Evolutionary conservation across 2,329 filamentous ascomycete species (phyloP).

Genomic region (Myriosclerotinia duriaeana): DNA sequence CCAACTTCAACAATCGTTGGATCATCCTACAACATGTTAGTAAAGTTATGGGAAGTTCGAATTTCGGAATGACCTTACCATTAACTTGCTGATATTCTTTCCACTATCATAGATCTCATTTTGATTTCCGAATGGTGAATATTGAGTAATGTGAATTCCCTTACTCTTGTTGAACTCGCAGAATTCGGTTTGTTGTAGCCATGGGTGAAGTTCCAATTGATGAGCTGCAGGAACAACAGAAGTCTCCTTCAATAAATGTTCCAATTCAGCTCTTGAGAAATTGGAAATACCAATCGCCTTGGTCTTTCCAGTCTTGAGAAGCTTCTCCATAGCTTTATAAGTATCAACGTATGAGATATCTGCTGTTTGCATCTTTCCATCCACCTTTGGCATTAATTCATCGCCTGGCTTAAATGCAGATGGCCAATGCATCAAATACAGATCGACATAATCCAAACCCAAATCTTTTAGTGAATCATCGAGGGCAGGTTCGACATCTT

Average conservation of each 20-base stretch:
- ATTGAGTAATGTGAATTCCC: slow-evolving; percentile 55
- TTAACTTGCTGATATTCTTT: slow-evolving; percentile 55
- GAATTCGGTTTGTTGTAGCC: slow-evolving; percentile 54
- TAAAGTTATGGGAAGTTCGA: background rate
- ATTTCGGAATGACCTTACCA: slow-evolving; percentile 27
- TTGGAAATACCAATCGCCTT: slow-evolving; percentile 49
- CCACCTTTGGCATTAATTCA: slow-evolving; percentile 34
- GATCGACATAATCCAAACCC: slow-evolving; percentile 77
- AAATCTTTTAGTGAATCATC: slow-evolving; percentile 71
- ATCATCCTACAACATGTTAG: slow-evolving; percentile 47
- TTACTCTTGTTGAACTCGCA: slow-evolving; percentile 51
- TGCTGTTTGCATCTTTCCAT: slow-evolving; percentile 42
- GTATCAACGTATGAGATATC: slow-evolving; percentile 64
- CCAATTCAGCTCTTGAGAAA: slow-evolving; percentile 42
- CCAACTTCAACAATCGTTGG: slow-evolving; percentile 54
- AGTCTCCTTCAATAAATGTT: slow-evolving; percentile 44
- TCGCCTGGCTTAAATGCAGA: slow-evolving; percentile 74
- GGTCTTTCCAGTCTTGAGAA: slow-evolving; percentile 59
- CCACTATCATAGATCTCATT: slow-evolving; percentile 61
- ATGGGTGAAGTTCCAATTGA: slow-evolving; percentile 61
- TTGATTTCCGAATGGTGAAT: slow-evolving; percentile 52
- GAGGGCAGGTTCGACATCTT: slow-evolving; percentile 56
- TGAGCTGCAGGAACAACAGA: slow-evolving; percentile 54
- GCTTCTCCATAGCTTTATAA: slow-evolving; percentile 73
- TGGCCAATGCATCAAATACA: slow-evolving; percentile 83